Base-by-base conservation (phyloP, 23 red algal genomes). In the Agarophyton chilense region DNA sequence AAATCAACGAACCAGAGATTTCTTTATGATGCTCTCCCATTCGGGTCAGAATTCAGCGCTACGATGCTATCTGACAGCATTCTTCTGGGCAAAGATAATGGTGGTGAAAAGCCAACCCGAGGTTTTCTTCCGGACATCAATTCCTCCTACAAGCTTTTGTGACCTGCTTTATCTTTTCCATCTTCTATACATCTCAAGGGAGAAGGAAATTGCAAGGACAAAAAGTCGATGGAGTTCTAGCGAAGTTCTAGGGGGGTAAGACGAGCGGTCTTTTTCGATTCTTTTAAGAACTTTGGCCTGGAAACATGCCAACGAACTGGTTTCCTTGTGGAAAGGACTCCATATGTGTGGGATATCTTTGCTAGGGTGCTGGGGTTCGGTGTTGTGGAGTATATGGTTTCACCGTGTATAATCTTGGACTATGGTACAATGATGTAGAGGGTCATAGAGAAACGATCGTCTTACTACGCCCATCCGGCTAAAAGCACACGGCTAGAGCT, bases 321-420 rank as follows among this genome's bases (percentile, higher is more conserved):
- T 40, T 43, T 45, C 43, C 31, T 34, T 34, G 67, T 72, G 67
- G 40, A 72, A 28, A 72, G 43, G 67, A 49, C 43, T 21, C 22
- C 41, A 29, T 49, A 72, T 21, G 67, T 21, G 22, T 72, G 67
- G 67, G 43, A 72, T 34, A 72, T 72, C 22, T 72, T 72, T 72
- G 67, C 67, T 45, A 72, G n/a, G 67, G 40, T 21, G 31, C 67
- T 72, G 35, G 67, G 67, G 2, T 72, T 49, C 31, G 43, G 41
- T 21, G 43, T 40, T 28, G 67, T 72, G 35, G 67, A 72, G 67
- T 25, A 28, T 72, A 72, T 72, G 67, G 16, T 72, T 22, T 72
- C 35, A 28, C 67, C 67, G 40, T 72, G 41, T 28, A 72, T 72
- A 28, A 72, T 72, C 19, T 72, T 72, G 31, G 67, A 72, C 67